Base-by-base conservation (phyloP, 1,139 yeast species). In the Suhomyces wounanorum region DNA sequence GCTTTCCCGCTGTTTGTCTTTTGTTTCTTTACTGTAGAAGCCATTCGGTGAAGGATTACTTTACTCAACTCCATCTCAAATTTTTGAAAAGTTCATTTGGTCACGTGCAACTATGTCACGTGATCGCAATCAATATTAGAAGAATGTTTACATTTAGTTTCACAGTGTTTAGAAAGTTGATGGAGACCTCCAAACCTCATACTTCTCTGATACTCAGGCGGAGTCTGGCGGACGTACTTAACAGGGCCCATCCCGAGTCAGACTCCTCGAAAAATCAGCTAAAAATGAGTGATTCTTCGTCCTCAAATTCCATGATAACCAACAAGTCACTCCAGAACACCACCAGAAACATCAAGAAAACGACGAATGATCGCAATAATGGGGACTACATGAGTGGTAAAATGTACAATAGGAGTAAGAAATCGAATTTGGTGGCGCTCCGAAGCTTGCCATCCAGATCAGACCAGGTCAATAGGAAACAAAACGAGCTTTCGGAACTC, bases 11-110 rank as follows among this genome's bases (percentile, higher is more conserved):
- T 48, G 48, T 51, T 47, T 30, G 56, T 48, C 54, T 58, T 63
- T 49, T 60, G 66, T 40, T 60, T 62, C 60, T 62, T 63, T 26
- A 52, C 43, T 36, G 55, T 59, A 26, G 62, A 47, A 13, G 58
- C 60, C 63, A 60, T 61, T 10, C 8, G 28, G 28, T 44, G 26
- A 6, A 10, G 9, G 21, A 14, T 28, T 18, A 11, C 36, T 17
- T n/a, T 21, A 21, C 9, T 26, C 3, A 14, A 36, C 17, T 26
- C 16, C 48, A 45, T 42, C 45, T 28, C 45, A 46, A 37, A 41
- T 26, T 37, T 46, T 42, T 46, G 49, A 41, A 43, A 37, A 36
- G 44, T 30, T 11, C 30, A 7, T 18, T 25, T 21, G 18, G 39
- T 35, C 47, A 33, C 35, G 43, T 43, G 45, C 16, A 16, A 8